Base-by-base conservation (phyloP, 2,329 filamentous ascomycete genomes). In the Trichophyton rubrum region DNA sequence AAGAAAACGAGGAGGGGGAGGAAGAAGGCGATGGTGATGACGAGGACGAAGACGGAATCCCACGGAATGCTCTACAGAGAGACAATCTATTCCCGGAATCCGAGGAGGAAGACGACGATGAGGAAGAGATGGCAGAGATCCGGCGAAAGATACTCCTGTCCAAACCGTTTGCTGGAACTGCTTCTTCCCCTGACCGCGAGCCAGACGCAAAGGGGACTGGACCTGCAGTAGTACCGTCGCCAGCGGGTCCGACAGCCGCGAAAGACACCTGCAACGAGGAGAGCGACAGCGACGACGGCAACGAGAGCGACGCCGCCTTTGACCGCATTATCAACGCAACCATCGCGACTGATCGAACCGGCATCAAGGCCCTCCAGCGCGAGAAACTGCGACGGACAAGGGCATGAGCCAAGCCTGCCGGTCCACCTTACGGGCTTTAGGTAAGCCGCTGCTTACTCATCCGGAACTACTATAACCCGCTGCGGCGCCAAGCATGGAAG, bases 301-400 rank as follows among this genome's bases (percentile, higher is more conserved):
- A 55, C 27, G 87, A 90, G 68, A 70, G 70, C 17, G 82, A 84
- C 15, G 87, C 93, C 59, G 87, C 88, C 55, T 96, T 97, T 69
- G 92, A 97, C 69, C 87, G 87, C 66, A 95, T 99, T 72, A 95
- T 96, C 69, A 85, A 91, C 67, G 92, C 93, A 0, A 92, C 89
- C 2, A 90, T 90, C 0, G 84, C 95, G 17, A 96, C 91, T 0
- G 92, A 96, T 71, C 83, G 87, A 60, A 88, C 88, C 11, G 92
- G 92, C 0, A 85, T 87, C 51, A 76, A 79, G 45, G 81, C 83
- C 1, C 84, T 83, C 66, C 79, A 86, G 70, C 77, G 80, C 58
- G 78, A 80, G 63, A 79, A 76, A 40, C 51, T 61, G 35, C 60
- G 59, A 45, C 59, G 53, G n/a, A 20, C 43, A 47, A 22, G 20